These are phyloP conservation scores for Fonsecaea pedrosoi DNA, from an alignment of 2,329 filamentous ascomycete genomes.

Conservation along the genomic window DNA sequence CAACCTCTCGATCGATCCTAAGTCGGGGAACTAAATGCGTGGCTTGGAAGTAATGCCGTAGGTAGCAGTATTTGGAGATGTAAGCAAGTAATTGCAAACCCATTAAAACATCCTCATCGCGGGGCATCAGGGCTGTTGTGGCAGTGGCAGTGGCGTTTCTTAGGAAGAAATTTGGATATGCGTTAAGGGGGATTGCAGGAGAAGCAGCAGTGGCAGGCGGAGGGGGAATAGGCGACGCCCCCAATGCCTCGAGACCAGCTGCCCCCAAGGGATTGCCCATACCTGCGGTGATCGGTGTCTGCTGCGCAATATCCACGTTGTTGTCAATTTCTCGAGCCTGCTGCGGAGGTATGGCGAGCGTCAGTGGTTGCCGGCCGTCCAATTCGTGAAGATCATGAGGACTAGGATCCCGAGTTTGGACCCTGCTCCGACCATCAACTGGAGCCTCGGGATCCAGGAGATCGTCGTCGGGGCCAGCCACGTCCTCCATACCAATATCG, in stretches of 20 bases:
- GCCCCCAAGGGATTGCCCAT: constrained; percentile 74
- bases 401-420: constrained; percentile 34
- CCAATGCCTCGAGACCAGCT: constrained; percentile 71
- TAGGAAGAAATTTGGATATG: constrained; percentile 80
- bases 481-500: constrained; percentile 83
- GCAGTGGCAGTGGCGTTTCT: constrained; percentile 71
- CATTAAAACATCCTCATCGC: constrained; percentile 98
- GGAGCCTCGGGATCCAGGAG: constrained; percentile 68
- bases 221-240: constrained; percentile 75
- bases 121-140: constrained; percentile 87
- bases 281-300: constrained; percentile 81
- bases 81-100: constrained; percentile 95
- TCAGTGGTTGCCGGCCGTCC: constrained; percentile 59
- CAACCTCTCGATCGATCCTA: constrained; percentile 85
- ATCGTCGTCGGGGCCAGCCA: constrained; percentile 66
- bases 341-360: constrained; percentile 73
- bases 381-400: constrained; percentile 31
- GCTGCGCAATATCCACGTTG: constrained; percentile 92
- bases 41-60: constrained; percentile 92
- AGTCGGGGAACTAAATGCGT: constrained; percentile 92
- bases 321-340: constrained; percentile 85
- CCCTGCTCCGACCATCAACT: constrained; percentile 69
- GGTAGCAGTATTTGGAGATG: constrained; percentile 97
- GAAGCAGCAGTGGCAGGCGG: constrained; percentile 70
- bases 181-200: constrained; percentile 72